Conservation (phyloP, 257 asterid species). For the Solanum paucissectum region DNA sequence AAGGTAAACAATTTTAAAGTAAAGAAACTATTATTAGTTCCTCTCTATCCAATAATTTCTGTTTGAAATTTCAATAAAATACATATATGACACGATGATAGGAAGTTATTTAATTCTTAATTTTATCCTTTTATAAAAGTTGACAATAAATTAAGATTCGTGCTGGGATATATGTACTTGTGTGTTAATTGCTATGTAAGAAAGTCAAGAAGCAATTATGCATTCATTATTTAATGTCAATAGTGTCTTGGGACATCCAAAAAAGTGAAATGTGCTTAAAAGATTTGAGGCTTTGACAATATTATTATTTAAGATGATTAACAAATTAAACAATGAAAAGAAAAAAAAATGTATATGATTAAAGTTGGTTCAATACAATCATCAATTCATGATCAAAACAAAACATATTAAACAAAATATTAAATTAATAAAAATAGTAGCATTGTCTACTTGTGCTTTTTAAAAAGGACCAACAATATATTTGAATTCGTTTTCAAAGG, state of each 20-base stretch:
- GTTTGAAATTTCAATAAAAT: not conserved
- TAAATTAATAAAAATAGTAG: conserved; percentile 1
- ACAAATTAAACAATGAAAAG: not conserved
- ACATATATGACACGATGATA: not conserved
- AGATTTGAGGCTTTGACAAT: not conserved
- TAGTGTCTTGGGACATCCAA: not conserved
- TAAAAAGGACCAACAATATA: conserved; percentile 17
- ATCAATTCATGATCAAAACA: conserved; percentile 38
- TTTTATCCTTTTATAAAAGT: not conserved
- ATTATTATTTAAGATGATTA: not conserved
- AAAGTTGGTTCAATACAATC: conserved; percentile 45
- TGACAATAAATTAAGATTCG: not conserved
- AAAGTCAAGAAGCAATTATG: conserved; percentile 1
- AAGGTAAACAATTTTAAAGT: not conserved
- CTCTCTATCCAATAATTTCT: not conserved
- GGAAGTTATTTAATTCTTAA: not conserved
- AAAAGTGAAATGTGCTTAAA: not conserved
- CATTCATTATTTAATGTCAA: not conserved
- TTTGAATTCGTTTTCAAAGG: not conserved
- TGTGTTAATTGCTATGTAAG: not conserved
- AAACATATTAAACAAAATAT: conserved; percentile 1
- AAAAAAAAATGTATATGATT: conserved; percentile 12
- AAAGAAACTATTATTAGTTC: not conserved
- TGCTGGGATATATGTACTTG: not conserved
- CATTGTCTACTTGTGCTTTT: conserved; percentile 43